Evolutionary conservation across 768 basidiomycete genomes (phyloP).

Genomic region (Russula compacta): DNA sequence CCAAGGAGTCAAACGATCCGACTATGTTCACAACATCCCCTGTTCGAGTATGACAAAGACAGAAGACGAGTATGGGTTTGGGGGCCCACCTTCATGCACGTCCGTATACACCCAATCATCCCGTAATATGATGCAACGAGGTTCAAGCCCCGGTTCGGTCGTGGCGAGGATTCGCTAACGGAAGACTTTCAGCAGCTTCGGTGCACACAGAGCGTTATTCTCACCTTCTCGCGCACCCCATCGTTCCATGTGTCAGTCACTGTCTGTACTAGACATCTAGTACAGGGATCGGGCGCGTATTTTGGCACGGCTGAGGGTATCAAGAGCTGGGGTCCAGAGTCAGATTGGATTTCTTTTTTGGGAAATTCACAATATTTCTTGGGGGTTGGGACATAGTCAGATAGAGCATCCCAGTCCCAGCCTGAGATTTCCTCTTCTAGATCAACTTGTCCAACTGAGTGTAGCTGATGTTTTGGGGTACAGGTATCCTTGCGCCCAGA

Average conservation of each 20-base stretch:
- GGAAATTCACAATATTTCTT: slow-evolving; percentile 6
- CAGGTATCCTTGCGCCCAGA: not conserved
- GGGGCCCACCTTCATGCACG: slow-evolving; percentile 42
- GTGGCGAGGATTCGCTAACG: slow-evolving; percentile 44
- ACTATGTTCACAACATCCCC: slow-evolving; percentile 80
- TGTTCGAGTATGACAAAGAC: slow-evolving; percentile 23
- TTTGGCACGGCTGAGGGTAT: not conserved
- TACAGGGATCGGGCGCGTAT: slow-evolving; percentile 12
- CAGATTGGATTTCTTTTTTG: not conserved
- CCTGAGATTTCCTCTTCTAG: slow-evolving; percentile 6
- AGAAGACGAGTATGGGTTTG: not conserved
- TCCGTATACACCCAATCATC: slow-evolving; percentile 74
- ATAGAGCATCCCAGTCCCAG: slow-evolving; percentile 20
- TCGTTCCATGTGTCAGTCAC: slow-evolving; percentile 5
- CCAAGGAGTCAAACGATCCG: slow-evolving; percentile 33
- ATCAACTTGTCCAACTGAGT: slow-evolving; percentile 9
- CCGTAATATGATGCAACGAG: slow-evolving; percentile 46
- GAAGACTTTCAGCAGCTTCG: not conserved
- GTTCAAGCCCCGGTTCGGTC: slow-evolving; percentile 31
- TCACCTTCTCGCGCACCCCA: slow-evolving; percentile 14
- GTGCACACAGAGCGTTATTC: not conserved
- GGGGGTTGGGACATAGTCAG: slow-evolving; percentile 20
- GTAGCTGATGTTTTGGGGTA: not conserved
- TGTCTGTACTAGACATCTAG: slow-evolving; percentile 6
- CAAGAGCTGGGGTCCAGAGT: not conserved